Percentiles rank a stretch among this genome's conserved stretches.
Evolutionary conservation across 1,284 basidiomycete genomes (phyloP).

Genomic region (Hemileia vastatrix): DNA sequence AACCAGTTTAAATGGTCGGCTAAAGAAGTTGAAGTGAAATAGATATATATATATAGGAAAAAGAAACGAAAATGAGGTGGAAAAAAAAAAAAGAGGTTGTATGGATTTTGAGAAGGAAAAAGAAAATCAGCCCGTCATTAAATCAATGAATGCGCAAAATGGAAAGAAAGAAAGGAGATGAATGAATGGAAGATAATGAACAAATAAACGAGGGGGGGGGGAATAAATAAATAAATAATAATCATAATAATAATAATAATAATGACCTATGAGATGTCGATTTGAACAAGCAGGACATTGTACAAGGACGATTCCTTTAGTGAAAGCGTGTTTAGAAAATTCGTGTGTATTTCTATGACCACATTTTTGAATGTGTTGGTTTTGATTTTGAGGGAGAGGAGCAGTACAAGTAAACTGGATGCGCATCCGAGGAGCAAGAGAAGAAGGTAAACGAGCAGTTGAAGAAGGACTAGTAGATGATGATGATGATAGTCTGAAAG

Average conservation of each 20-base stretch:
- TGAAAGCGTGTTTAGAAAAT: slow-evolving; percentile 74
- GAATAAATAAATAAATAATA: slow-evolving; percentile 1
- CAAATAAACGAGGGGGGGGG: not conserved
- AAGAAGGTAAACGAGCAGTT: too few relatives aligned
- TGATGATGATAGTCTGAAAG: too few relatives aligned
- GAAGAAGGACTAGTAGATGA: too few relatives aligned
- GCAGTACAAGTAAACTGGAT: slow-evolving; percentile 69
- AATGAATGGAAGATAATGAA: not conserved
- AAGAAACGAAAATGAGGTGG: too few relatives aligned
- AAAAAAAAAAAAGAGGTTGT: not conserved
- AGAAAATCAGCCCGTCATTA: too few relatives aligned
- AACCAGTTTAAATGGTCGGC: slow-evolving; percentile 20
- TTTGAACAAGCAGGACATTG: slow-evolving; percentile 86
- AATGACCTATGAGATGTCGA: slow-evolving; percentile 51
- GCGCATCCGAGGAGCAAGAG: slow-evolving; percentile 10
- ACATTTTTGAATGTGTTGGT: slow-evolving; percentile 52
- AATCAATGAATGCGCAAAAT: too few relatives aligned
- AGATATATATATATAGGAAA: too few relatives aligned
- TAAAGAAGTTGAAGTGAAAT: not conserved
- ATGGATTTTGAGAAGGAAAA: not conserved
- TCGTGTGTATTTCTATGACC: slow-evolving; percentile 74
- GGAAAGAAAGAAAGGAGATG: not conserved
- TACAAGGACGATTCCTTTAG: slow-evolving; percentile 78
- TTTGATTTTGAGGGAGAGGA: slow-evolving; percentile 18
- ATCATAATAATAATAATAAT: not conserved